Evolutionary conservation across 2,329 filamentous ascomycete species (phyloP).

Genomic region (Neonectria hederae): DNA sequence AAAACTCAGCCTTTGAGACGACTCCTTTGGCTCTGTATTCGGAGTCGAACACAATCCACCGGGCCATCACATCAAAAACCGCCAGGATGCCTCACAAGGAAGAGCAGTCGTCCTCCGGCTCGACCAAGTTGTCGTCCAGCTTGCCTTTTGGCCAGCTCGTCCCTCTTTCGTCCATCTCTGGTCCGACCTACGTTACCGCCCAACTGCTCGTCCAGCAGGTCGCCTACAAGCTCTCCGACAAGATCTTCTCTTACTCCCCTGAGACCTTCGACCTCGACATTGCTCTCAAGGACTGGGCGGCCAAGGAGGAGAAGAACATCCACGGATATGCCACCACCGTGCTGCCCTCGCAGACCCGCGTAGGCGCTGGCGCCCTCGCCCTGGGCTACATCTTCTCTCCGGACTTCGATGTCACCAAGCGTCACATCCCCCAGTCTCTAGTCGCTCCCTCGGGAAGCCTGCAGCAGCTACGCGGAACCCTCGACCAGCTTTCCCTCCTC

Average conservation of each 20-base stretch:
- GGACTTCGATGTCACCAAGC: slow-evolving; percentile 92
- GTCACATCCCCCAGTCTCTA: slow-evolving; percentile 90
- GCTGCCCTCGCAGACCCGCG: slow-evolving; percentile 83
- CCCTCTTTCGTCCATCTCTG: slow-evolving; percentile 71
- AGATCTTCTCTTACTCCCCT: slow-evolving; percentile 96
- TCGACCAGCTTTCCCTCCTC: slow-evolving; percentile 91
- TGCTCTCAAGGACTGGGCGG: slow-evolving; percentile 81
- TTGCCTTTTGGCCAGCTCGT: slow-evolving; percentile 67
- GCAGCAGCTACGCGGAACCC: slow-evolving; percentile 78
- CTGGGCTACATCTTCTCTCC: slow-evolving; percentile 98
- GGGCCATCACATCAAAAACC: slow-evolving; percentile 10
- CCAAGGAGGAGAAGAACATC: slow-evolving; percentile 76
- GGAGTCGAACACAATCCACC: slow-evolving; percentile 22
- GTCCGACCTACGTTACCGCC: slow-evolving; percentile 91
- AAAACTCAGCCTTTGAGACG: not conserved
- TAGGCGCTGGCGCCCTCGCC: slow-evolving; percentile 89
- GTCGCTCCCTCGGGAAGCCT: slow-evolving; percentile 87
- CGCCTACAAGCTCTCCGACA: slow-evolving; percentile 93
- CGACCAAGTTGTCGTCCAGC: slow-evolving; percentile 59
- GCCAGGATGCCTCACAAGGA: slow-evolving; percentile 49
- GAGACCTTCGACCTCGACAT: slow-evolving; percentile 91
- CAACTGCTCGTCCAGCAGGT: slow-evolving; percentile 96
- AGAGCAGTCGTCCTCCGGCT: slow-evolving; percentile 50
- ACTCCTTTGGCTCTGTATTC: slow-evolving; percentile 19
- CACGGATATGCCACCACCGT: slow-evolving; percentile 83